Evolutionary conservation across 1,139 yeast species (phyloP), one percentile per base, ranked within the genome.

Genomic region (Yamadazyma blattariae): DNA sequence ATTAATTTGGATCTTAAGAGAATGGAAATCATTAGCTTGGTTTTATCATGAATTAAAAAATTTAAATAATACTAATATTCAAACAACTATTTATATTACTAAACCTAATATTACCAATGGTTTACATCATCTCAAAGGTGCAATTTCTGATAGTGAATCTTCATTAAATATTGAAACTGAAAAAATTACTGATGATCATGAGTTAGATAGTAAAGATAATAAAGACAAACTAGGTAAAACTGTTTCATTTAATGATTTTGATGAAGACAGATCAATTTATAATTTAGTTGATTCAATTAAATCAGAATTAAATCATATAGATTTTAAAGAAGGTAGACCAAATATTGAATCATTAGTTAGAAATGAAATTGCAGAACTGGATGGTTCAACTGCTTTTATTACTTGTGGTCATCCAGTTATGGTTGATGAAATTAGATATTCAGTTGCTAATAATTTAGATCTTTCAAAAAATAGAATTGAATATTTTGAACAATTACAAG

Each of bases 1-100:
- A 35, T 45, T 52, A 25, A 37, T 50, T 18, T 78, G 84, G 84
- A 60, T 71, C 13, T 57, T 74, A 8, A 61, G 72, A 35, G 71
- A 69, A 40, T 53, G 56, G 35, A 57, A 56, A 23, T 54, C 71
- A 2, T 47, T 76, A 27, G 47, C 53, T 4, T 74, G 79, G 77
- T 74, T 75, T 50, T 53, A 50, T 34, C 61, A 65, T 15, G 79
- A 77, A 46, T 53, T 78, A 26, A 42, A 48, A 21, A 49, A 48
- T 10, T 48, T 74, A 37, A 43, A 50, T 23, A 36, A 45, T 12
- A 46, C 62, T 1, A 47, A 46, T 12, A 55, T 65, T 30, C 61
- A 54, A 17, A 44, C 54, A n/a, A 50, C 51, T 2, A 36, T 54
- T 22, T 51, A 39, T 29, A 41, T 52, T 6, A 53, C 57, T 7